Base-by-base conservation (phyloP, 2,329 filamentous ascomycete genomes). In the Botrytis paeoniae region DNA sequence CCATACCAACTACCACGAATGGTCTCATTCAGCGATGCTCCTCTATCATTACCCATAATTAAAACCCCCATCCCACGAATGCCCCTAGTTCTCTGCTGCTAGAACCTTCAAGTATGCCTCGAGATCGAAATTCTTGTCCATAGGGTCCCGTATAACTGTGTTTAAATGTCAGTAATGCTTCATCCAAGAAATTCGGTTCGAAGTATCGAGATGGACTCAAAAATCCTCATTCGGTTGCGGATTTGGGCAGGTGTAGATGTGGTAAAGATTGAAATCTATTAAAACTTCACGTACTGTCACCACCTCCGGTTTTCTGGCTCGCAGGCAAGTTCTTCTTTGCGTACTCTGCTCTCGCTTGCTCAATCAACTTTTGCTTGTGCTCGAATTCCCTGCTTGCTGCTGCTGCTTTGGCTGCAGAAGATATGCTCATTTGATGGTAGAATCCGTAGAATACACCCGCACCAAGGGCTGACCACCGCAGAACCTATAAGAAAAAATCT, bases 401-500 rank as follows among this genome's bases (percentile, higher is more conserved):
- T 78, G 90, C 87, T 75, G 88, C 85, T 85, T 91, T 92, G 81
- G 94, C 90, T 80, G 88, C 84, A 73, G 92, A 84, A 78, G 86
- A 91, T 84, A 99, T 92, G 76, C 89, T 89, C 81, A 92, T 88
- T 87, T 99, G 96, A 87, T 97, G 95, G 85, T 91, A 93, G 87
- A 97, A 90, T 83, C 96, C 96, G 87, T 99, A 99, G 86, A 97
- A 91, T 82, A 98, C 86, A 83, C 96, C 96, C 81, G 94, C 87
- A 81, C 91, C 93, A 78, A 99, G 93, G 82, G 95, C 95, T 82
- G 94, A 95, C 89, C 95, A 99, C 85, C 96, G 95, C 84, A 98
- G 89, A 84, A 99, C 95, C 96, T 99, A 84, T 35, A 76, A 18
- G n/a, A n/a, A 32, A 54, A 61, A 54, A 48, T 18, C 60, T 29